Base-by-base conservation (phyloP, 176 grass and related monocot genomes). In the Paspalum notatum region DNA sequence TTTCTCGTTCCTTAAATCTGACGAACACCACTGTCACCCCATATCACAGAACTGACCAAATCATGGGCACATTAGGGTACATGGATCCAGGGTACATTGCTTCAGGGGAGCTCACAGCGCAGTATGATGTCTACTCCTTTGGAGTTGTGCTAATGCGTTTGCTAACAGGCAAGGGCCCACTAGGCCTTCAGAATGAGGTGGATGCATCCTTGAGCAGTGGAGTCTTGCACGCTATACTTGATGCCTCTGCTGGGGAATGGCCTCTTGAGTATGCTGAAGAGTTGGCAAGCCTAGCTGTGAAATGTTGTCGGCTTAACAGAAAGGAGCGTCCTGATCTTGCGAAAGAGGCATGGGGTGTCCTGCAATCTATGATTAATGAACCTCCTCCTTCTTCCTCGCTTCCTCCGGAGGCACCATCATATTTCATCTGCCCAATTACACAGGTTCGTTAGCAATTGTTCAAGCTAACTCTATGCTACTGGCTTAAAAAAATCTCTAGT, bases 91-190 rank as follows among this genome's bases (percentile, higher is more conserved):
- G 85, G 37, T 91, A 88, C 41, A 56, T 97, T n/a, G 20, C 51
- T 65, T 89, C 85, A 7, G 88, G 93, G 69, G 91, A 91, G 72
- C 49, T 97, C 68, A 97, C 93, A 2, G 76, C 88, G 0, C 88
- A 93, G 18, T 93, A 62, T 4, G 91, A 93, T 6, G 85, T 97
- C n/a, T 97, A 89, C 57, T 97, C 93, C 42, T 93, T 97, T 40
- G 93, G 93, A 48, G 82, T 97, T 1, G 86, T 93, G 53, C 77
- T 97, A 40, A 69, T 93, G 74, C 83, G 89, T 40, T 89, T 97
- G 49, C 63, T 97, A 47, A 97, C 93, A 9, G 88, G 88, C 52
- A 91, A 78, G 75, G 45, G 51, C 4, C 76, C 90, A 39, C 72
- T 86, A 24, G 84, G 81, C 49, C 75, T 93, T 56, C 85, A 44